Base-by-base conservation (phyloP, 495 filamentous ascomycete genomes). In the Xylona heveae region DNA sequence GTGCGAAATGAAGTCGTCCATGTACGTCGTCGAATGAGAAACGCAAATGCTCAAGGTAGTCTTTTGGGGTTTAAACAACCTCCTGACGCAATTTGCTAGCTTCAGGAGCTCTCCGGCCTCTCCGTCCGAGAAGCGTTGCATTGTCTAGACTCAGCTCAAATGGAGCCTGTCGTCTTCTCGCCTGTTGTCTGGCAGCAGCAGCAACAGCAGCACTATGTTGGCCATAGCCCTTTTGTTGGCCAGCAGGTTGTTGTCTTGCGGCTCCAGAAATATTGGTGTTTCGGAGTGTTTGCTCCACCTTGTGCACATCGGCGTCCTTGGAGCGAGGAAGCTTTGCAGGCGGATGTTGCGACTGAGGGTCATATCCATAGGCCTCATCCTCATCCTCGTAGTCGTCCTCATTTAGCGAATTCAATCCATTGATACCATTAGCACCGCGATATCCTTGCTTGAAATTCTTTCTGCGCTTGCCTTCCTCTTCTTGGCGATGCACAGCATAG, bases 401-500 rank as follows among this genome's bases (percentile, higher is more conserved):
- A 46, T 90, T 80, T 29, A 83, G 64, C 5, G 60, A 66, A 35
- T 69, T 75, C 27, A 79, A 64, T 28, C 61, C 49, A 36, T 61
- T 65, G 30, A 62, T 49, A 5, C 51, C 55, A 16, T 37, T 54
- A 13, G 54, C 57, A 20, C 66, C 68, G 19, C 71, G 65, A 48
- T 70, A 78, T 40, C 74, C 74, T 45, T 76, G 68, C 41, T 73
- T 73, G 50, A 62, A 63, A 42, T 70, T 64, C 56, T 84, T 91
- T 22, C 80, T 68, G 21, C 84, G 74, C 53, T 93, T 95, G 44
- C 66, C 71, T 52, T 95, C 88, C 51, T 97, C 88, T 50, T 94
- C 88, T 51, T 95, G 81, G 19, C 88, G 65, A 46, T 95, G 88
- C 10, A 97, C 88, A 15, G 88, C 81, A 44, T 97, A 95, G 21